A percentile compares a stretch with the other conserved stretches of the same genome.
phyloP scores from a whole-genome alignment of 441 rosid species.

The Adansonia grandidieri region DNA sequence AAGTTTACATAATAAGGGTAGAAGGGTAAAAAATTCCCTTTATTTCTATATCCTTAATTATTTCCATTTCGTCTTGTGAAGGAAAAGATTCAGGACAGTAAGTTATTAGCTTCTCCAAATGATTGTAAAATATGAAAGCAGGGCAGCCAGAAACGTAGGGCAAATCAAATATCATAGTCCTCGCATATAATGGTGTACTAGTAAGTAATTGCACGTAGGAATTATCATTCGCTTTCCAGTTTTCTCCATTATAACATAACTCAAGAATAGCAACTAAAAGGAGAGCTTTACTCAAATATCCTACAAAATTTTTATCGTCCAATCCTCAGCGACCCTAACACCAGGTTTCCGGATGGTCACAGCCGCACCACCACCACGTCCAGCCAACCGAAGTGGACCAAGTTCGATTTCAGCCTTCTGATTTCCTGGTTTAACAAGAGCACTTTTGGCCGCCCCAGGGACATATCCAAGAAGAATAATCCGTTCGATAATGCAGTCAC shows the following conservation, averaged over 20 bases:
- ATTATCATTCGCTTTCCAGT: neutral
- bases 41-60: no score
- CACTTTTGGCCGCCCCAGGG: constrained; percentile 49
- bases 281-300: neutral
- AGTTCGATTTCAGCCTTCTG: constrained; percentile 58
- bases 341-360: constrained; percentile 85
- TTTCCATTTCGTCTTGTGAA: no score
- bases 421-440: constrained; percentile 69
- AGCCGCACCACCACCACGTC: constrained; percentile 42
- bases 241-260: constrained; percentile 4
- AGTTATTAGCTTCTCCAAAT: no score
- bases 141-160: no score
- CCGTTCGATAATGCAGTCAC: constrained; percentile 71
- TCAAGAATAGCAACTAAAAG: neutral
- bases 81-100: no score
- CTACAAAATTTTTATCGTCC: constrained; percentile 78
- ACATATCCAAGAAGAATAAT: constrained; percentile 72
- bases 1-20: no score
- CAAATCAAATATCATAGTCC: no score
- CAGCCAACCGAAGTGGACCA: constrained; percentile 65
- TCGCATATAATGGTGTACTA: neutral
- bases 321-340: constrained; percentile 75
- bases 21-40: no score
- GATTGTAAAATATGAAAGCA: no score
- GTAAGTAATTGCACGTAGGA: neutral